These are phyloP conservation scores for Trichoderma asperelloides DNA, from an alignment of 495 filamentous ascomycete genomes.

Conservation along the genomic window DNA sequence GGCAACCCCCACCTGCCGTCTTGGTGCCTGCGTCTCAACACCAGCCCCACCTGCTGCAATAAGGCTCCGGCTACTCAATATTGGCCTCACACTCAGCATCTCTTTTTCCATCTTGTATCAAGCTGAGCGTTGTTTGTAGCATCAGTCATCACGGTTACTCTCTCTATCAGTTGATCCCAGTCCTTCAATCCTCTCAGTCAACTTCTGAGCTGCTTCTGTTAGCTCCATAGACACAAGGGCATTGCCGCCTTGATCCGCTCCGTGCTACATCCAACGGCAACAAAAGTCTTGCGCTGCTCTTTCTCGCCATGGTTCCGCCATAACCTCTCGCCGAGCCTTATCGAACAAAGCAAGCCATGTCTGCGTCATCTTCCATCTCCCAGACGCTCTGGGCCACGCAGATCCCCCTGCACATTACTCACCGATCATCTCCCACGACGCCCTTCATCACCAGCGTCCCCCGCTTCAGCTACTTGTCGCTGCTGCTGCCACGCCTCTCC, in stretches of 20 bases:
- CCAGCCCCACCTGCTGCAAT: not conserved
- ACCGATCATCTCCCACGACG: conserved; percentile 26
- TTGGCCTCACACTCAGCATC: not conserved
- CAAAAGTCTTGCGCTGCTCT: not conserved
- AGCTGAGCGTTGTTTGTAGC: too few species aligned
- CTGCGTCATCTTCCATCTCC: conserved; percentile 20
- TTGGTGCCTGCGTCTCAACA: not conserved
- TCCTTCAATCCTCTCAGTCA: too few species aligned
- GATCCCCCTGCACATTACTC: conserved; percentile 44
- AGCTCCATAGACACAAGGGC: not conserved
- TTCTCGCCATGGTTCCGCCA: not conserved
- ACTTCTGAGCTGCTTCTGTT: too few species aligned
- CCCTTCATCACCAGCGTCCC: conserved; percentile 50
- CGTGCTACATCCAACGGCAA: not conserved
- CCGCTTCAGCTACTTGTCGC: conserved; percentile 61
- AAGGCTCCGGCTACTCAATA: not conserved
- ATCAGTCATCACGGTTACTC: too few species aligned
- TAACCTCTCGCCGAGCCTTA: not conserved
- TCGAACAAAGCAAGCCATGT: not conserved
- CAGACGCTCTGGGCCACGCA: conserved; percentile 39
- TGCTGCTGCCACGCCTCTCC: conserved; percentile 70
- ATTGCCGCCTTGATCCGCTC: not conserved
- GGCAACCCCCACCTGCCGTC: not conserved
- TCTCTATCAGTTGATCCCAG: too few species aligned
- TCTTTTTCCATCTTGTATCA: too few species aligned